These are phyloP conservation scores for Pyrenophora tritici-repentis DNA, from an alignment of 2,329 filamentous ascomycete species.

Conservation along the genomic window DNA sequence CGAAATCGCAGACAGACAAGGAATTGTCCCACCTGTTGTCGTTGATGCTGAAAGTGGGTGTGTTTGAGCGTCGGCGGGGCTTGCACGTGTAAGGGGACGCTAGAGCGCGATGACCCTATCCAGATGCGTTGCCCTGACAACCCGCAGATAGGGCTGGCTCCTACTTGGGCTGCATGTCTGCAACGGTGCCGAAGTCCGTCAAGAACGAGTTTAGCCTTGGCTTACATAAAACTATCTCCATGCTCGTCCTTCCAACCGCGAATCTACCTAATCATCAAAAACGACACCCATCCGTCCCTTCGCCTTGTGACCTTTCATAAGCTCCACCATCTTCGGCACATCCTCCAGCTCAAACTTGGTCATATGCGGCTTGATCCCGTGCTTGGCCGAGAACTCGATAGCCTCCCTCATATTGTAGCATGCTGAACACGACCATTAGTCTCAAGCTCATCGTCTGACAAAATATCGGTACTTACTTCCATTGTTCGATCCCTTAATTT, in stretches of 20 bases:
- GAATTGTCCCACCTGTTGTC: slow-evolving; percentile 21
- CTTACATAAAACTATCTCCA: too few species aligned
- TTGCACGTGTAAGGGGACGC: slow-evolving; percentile 19
- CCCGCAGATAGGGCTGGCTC: not conserved
- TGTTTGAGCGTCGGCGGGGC: slow-evolving; percentile 25
- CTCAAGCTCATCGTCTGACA: slow-evolving; percentile 12
- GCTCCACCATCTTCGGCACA: slow-evolving; percentile 42
- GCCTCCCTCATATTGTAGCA: slow-evolving; percentile 42
- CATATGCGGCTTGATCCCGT: slow-evolving; percentile 40
- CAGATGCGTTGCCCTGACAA: slow-evolving; percentile 26
- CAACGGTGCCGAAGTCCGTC: too few species aligned
- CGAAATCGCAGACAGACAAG: slow-evolving; percentile 2
- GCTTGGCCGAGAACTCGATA: slow-evolving; percentile 43
- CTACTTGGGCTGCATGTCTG: not conserved
- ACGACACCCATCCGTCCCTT: slow-evolving; percentile 40
- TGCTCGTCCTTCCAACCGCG: too few species aligned
- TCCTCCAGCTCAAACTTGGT: slow-evolving; percentile 38
- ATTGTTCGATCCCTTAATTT: slow-evolving; percentile 40
- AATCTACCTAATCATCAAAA: slow-evolving; percentile 18
- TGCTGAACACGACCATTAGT: slow-evolving; percentile 50
- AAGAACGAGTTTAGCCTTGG: too few species aligned
- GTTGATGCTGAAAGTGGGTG: slow-evolving; percentile 21
- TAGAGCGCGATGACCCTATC: slow-evolving; percentile 22
- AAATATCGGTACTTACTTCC: slow-evolving; percentile 31
- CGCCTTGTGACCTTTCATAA: slow-evolving; percentile 41